Base-by-base conservation (phyloP, 768 basidiomycete species). In the Termitomyces sp. region DNA sequence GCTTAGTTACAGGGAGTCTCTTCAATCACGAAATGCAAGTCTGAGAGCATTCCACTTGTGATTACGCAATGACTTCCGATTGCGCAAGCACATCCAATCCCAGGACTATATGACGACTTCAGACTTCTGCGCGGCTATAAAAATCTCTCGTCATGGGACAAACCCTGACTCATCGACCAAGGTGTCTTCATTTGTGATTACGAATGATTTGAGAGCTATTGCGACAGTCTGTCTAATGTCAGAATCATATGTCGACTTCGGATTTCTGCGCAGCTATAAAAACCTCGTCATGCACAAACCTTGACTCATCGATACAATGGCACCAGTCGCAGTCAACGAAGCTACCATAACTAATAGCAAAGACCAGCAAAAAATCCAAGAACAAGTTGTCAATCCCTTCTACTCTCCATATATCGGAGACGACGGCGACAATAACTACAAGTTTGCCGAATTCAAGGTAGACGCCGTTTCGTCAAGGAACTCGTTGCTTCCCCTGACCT, bases 331-430 rank as follows among this genome's bases (percentile, higher is more conserved):
- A 58, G 52, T 59, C 55, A 39, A 58, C n/a, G 61, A 65, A 52
- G 8, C 58, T 24, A 29, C 54, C 31, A 44, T 28, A 10, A 51
- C 24, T 12, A 33, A 49, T 45, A 42, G 51, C 31, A 59, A 57
- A 39, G 51, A 33, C n/a, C 37, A 44, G 45, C 42, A 51, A 13
- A 59, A 60, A 10, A 50, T 22, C 24, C 60, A 61, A 33, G 51
- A 54, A 13, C 47, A 60, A 55, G 59, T 77, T 36, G 72, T 82
- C 71, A 87, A 88, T 65, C 83, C 84, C 0, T 88, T 88, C 70
- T 87, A 89, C 62, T 86, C 85, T 4, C 87, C 88, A 42, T 72
- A 77, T 15, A 73, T 75, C 16, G 77, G 70, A 2, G 81, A 84
- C 44, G 77, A 78, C 42, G 78, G 72, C 0, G 79, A 87, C 60